These are phyloP conservation scores for Nephromyces sp. DNA, from an alignment of 169 alveolate genomes.

Conservation along the genomic window DNA sequence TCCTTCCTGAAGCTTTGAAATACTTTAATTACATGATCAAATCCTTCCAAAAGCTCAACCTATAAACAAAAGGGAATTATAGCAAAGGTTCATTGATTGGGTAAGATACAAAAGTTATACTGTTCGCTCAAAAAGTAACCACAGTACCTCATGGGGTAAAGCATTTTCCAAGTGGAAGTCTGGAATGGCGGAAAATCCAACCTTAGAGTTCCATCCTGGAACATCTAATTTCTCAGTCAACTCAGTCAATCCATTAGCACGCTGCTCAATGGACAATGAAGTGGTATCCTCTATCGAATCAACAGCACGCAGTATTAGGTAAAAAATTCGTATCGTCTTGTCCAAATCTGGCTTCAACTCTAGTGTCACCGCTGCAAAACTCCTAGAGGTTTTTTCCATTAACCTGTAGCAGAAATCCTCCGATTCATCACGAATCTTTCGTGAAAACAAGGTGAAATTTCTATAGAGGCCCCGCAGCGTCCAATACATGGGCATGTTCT, in stretches of 20 bases:
- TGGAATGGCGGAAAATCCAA: not conserved
- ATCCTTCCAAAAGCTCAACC: not conserved
- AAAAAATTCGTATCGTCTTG: not conserved
- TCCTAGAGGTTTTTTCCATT: not conserved
- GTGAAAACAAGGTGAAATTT: too few relatives aligned
- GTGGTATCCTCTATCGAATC: constrained; percentile 11
- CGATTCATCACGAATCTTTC: too few relatives aligned
- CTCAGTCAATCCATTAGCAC: not conserved
- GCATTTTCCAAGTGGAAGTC: not conserved
- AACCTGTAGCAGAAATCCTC: not conserved
- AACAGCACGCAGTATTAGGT: constrained; percentile 4
- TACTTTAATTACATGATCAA: not conserved
- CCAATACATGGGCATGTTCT: too few relatives aligned
- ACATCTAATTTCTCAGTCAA: not conserved
- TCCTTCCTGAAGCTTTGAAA: not conserved
- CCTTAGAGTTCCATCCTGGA: not conserved
- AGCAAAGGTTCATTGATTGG: too few relatives aligned
- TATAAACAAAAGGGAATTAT: not conserved
- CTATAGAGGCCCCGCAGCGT: too few relatives aligned
- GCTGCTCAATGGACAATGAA: not conserved
- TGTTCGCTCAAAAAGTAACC: too few relatives aligned
- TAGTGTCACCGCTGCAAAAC: constrained; percentile 2
- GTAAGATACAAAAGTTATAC: too few relatives aligned
- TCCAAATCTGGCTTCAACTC: not conserved
- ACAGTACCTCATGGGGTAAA: not conserved